These are phyloP conservation scores for Acacia crassicarpa DNA, from an alignment of 306 rosid genomes.

Conservation along the genomic window DNA sequence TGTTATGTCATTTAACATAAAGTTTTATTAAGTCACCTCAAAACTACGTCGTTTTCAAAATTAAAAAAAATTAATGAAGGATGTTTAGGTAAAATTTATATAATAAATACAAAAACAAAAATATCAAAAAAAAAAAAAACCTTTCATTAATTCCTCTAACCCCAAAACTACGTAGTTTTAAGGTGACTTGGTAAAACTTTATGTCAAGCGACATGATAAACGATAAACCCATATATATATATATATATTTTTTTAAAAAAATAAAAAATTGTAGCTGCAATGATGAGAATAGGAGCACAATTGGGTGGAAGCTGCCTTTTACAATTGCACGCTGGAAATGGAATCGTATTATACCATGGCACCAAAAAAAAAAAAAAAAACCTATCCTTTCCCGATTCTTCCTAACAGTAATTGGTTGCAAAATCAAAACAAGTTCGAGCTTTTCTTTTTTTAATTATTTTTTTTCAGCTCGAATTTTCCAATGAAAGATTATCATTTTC, in stretches of 20 bases:
- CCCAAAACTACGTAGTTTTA: too few species aligned
- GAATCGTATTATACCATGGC: slow-evolving; percentile 43
- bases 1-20: too few species aligned
- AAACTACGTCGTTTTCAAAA: too few species aligned
- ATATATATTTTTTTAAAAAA: slow-evolving; percentile 31
- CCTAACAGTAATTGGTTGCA: slow-evolving; percentile 6
- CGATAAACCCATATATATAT: too few species aligned
- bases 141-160: too few species aligned
- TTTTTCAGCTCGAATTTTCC: slow-evolving; percentile 33
- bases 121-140: too few species aligned
- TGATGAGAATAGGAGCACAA: slow-evolving; percentile 60
- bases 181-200: too few species aligned
- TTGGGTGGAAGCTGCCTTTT: slow-evolving; percentile 63
- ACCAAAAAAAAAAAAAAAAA: slow-evolving; percentile 20
- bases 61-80: too few species aligned
- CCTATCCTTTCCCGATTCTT: slow-evolving; percentile 27
- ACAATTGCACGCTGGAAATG: slow-evolving; percentile 82
- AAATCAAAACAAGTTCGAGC: not conserved
- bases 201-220: too few species aligned
- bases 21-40: too few species aligned
- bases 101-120: too few species aligned
- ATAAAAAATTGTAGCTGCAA: slow-evolving; percentile 48
- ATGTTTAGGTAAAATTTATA: too few species aligned
- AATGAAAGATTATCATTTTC: slow-evolving; percentile 37
- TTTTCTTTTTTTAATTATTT: not conserved